These are phyloP conservation scores for Verbascum thapsus DNA, from an alignment of 257 asterid genomes.

Conservation along the genomic window DNA sequence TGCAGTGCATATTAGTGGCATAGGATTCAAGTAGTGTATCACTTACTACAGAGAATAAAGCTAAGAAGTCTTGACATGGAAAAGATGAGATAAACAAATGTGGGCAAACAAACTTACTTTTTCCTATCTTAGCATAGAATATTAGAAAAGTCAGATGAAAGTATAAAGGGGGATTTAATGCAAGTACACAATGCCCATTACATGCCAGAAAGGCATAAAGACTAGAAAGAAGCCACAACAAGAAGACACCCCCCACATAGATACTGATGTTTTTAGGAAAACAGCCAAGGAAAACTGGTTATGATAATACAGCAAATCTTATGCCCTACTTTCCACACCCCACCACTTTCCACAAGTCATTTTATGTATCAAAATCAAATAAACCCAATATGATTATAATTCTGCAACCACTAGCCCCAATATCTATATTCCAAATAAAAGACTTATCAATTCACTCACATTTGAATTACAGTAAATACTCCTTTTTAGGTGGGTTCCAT, in stretches of 20 bases:
- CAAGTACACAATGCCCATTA: slow-evolving; percentile 30
- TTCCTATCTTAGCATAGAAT: slow-evolving; percentile 27
- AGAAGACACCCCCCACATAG: slow-evolving; percentile 54
- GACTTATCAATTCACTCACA: slow-evolving; percentile 29
- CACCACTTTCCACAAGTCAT: slow-evolving; percentile 32
- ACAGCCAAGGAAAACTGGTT: slow-evolving; percentile 39
- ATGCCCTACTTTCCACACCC: slow-evolving; percentile 46
- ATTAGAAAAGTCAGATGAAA: slow-evolving; percentile 31
- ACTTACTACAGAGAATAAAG: slow-evolving; percentile 32
- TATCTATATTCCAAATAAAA: slow-evolving; percentile 33
- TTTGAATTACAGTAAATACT: slow-evolving; percentile 26
- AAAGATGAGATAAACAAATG: slow-evolving; percentile 25
- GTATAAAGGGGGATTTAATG: slow-evolving; percentile 21
- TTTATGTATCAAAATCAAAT: slow-evolving; percentile 31
- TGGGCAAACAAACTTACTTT: slow-evolving; percentile 29
- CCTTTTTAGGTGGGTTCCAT: slow-evolving; percentile 37
- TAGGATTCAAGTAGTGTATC: slow-evolving; percentile 21
- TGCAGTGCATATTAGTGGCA: not conserved
- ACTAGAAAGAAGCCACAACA: slow-evolving; percentile 41
- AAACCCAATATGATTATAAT: slow-evolving; percentile 30
- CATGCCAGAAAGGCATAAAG: slow-evolving; percentile 35
- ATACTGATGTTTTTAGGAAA: slow-evolving; percentile 46
- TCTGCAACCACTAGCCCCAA: slow-evolving; percentile 38
- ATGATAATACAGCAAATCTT: slow-evolving; percentile 44
- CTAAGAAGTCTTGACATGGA: slow-evolving; percentile 27